phyloP scores from a whole-genome alignment of 2,329 filamentous ascomycete species.

The Conoideocrella luteorostrata region DNA sequence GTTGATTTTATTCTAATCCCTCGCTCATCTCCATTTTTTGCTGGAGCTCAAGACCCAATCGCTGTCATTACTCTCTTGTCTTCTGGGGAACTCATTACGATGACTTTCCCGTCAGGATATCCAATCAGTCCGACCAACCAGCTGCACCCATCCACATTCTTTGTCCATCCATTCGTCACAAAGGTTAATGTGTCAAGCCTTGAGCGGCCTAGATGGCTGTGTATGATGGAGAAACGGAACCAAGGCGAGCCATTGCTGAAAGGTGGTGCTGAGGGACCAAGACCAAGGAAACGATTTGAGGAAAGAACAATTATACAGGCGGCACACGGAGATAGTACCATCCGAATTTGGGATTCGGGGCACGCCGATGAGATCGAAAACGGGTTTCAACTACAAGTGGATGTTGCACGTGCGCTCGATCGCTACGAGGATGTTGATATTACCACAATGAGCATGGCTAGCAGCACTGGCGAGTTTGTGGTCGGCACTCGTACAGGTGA shows the following conservation, averaged over 20 bases:
- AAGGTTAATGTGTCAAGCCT: slow-evolving; percentile 66
- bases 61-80: slow-evolving; percentile 72
- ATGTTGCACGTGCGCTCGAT: slow-evolving; percentile 75
- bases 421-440: slow-evolving; percentile 73
- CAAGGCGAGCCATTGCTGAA: slow-evolving; percentile 72
- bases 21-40: slow-evolving; percentile 75
- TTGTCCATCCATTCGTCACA: slow-evolving; percentile 85
- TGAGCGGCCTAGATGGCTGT: slow-evolving; percentile 77
- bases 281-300: slow-evolving; percentile 70
- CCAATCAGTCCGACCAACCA: slow-evolving; percentile 90
- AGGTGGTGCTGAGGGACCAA: slow-evolving; percentile 68
- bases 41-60: slow-evolving; percentile 83
- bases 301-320: slow-evolving; percentile 78
- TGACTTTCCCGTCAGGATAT: slow-evolving; percentile 89
- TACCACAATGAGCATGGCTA: slow-evolving; percentile 71
- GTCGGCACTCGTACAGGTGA: slow-evolving; percentile 81
- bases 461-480: slow-evolving; percentile 76
- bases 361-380: slow-evolving; percentile 94
- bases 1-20: slow-evolving; percentile 79
- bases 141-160: slow-evolving; percentile 77
- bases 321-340: slow-evolving; percentile 82
- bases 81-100: slow-evolving; percentile 81
- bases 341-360: slow-evolving; percentile 90
- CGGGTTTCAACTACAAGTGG: slow-evolving; percentile 70
- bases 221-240: slow-evolving; percentile 76